Base-by-base conservation (phyloP, 352 stramenopile species). In the Aphanomyces invadans region DNA sequence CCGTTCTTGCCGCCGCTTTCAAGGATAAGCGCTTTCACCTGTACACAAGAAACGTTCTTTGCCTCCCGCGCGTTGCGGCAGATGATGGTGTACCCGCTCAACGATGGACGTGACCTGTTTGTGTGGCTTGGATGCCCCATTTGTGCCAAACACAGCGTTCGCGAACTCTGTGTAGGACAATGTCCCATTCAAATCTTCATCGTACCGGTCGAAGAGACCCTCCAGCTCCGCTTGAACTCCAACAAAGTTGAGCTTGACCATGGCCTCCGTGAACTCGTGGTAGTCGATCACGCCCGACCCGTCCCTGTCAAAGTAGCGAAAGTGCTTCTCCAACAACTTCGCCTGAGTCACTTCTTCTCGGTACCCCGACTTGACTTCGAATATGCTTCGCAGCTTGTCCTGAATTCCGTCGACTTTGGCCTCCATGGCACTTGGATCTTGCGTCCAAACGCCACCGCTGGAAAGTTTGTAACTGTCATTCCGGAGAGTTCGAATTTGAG, bases 161-260 rank as follows among this genome's bases (percentile, higher is more conserved):
- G 80, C 76, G 53, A 96, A 90, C 62, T 95, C 83, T 7, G 70
- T 56, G 65, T 93, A 96, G 17, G 82, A 84, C 38, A 96, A 68
- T 11, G 81, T 75, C 0, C 87, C 85, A 56, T 87, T 79, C 3
- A 91, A 73, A 53, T 96, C 84, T 49, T 85, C 77, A 54, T 96
- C 88, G 52, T 95, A 95, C 38, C 86, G 82, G 55, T 97, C 87
- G 32, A 97, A 97, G 17, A 97, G 77, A 26, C 77, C 80, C 42
- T 95, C 82, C 12, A 89, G 72, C 68, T 94, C 87, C 15, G 83
- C 79, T 68, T 95, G 88, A 26, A 90, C 87, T 25, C 89, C 88
- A 5, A 96, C 79, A 61, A 96, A 94, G 67, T 96, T 96, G 56
- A 96, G 77, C 33, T 76, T 78, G 44, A 88, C 66, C 81, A 95